Conservation (phyloP, 129 eudicot genomes). For the sunflower (Helianthus annuus) region HanXRQr2.0-SUNRISE NC_035438.2:52183581-52184080, state of each 20-base stretch:
- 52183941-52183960: no score
- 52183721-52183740: conserved; percentile 71
- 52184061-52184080: not conserved
- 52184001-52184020: conserved; percentile 73
- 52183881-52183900: conserved; percentile 71
- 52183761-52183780: conserved; percentile 84
- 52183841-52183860: conserved; percentile 90
- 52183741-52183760: conserved; percentile 84
- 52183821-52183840: conserved; percentile 78
- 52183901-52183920: not conserved
- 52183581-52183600: no score
- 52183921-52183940: no score
- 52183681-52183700: conserved; percentile 25
- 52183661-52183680: no score
- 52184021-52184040: conserved; percentile 79
- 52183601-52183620: no score
- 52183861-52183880: conserved; percentile 77
- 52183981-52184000: conserved; percentile 87
- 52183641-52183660: no score
- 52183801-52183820: conserved; percentile 66
- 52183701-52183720: conserved; percentile 95
- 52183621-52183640: not conserved
- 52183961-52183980: conserved; percentile 21
- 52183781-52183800: conserved; percentile 86
- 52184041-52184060: conserved; percentile 27